Evolutionary conservation across 768 basidiomycete genomes (phyloP), one percentile per base, ranked within the genome.

Genomic region (Kwoniella sp.): DNA sequence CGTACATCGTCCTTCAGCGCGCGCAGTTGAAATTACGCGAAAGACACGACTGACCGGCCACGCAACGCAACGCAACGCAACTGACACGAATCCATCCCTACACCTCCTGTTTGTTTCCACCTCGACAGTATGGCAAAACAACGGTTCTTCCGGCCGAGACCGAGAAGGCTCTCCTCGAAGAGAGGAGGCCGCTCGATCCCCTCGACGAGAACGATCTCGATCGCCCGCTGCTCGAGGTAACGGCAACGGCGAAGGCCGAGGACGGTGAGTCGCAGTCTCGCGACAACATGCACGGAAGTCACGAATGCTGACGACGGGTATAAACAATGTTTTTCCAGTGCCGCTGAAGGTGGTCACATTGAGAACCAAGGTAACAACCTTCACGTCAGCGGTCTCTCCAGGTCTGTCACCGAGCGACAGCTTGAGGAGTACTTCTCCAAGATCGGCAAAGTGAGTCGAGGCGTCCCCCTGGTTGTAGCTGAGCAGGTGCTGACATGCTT

Each of bases 351-450:
- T 29, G 63, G 49, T 37, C 61, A 58, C 22, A 30, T 60, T 40
- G 36, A 71, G 67, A 88, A 87, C 83, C 83, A 84, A 2, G 86
- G 86, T 25, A 88, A 87, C 82, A 88, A 88, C 80, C 79, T 88
- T 27, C 86, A 88, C 77, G 85, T 88, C 65, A 86, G 85, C 48
- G 83, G 85, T 27, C 80, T 88, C 59, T 83, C 87, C 63, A 82
- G 82, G 78, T 84, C 83, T 58, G 84, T 87, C 61, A 92, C 92
- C 74, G 90, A 89, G 36, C 87, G 89, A 58, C 89, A 91, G 71
- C 88, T 99, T 59, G 92, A 96, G 80, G 86, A 87, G 15, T 86
- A 87, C 8, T 99, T 99, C 78, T 84, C 86, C 65, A 94, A 93
- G 81, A 86, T 88, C 81, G 96, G 96, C 60, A 84, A 88, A 72